Evolutionary conservation across 441 rosid species (phyloP).

Genomic region (Oxalis stricta): DNA sequence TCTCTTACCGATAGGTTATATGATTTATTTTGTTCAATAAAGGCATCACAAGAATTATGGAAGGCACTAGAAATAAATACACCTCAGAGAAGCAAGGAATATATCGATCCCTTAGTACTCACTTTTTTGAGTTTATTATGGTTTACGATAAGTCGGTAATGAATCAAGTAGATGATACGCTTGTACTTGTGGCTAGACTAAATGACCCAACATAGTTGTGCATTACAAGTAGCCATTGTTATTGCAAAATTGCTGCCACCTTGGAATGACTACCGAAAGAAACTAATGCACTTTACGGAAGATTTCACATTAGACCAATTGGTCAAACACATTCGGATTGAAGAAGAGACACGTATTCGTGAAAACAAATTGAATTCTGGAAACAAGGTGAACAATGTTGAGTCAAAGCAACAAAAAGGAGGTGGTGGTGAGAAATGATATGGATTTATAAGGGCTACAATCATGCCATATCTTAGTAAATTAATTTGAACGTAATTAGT

Average conservation of each 20-base stretch:
- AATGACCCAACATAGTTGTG: not conserved
- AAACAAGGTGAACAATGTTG: too few species aligned
- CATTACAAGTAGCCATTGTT: not conserved
- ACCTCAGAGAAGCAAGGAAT: not conserved
- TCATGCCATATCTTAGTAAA: not conserved
- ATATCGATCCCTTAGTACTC: not conserved
- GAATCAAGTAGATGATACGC: constrained; percentile 2
- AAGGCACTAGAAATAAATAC: not conserved
- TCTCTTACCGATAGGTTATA: not conserved
- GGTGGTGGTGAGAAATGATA: too few species aligned
- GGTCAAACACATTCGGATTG: not conserved
- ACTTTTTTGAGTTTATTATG: not conserved
- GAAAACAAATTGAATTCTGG: too few species aligned
- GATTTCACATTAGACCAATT: not conserved
- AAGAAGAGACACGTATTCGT: too few species aligned
- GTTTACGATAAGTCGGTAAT: not conserved
- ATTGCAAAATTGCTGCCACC: constrained; percentile 3
- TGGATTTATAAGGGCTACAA: too few species aligned
- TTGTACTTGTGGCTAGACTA: not conserved
- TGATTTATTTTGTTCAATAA: not conserved
- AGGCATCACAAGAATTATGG: not conserved
- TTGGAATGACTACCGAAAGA: constrained; percentile 9
- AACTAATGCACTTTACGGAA: not conserved
- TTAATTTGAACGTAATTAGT: not conserved
- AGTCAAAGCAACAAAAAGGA: not conserved